Evolutionary conservation across 345 rosid species (phyloP), one percentile per base, ranked within the genome.

Genomic region (Arabis alpina): DNA sequence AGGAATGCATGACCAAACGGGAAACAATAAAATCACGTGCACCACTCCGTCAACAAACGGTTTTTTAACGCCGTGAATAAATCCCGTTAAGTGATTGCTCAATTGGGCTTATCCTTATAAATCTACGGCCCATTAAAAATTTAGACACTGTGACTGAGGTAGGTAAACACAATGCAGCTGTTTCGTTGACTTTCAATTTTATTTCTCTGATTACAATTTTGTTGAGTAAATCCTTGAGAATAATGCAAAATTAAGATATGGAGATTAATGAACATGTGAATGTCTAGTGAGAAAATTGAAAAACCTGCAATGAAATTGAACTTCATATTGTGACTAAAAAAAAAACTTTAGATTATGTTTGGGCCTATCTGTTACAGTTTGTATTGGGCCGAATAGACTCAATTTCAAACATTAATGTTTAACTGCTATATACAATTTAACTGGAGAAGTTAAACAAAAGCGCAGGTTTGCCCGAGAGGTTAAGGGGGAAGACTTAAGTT

Each of bases 401-500:
- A 27, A 15, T 28, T 9, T 0, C 37, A 0, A 5, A 6, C 37
- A 6, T 6, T 34, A 6, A 34, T 34, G 1, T 34, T 6, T 34
- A 34, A 6, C 2, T 1, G 5, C 6, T 34, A 34, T 34, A 34
- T 34, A 1, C 2, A 34, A 1, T 34, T 5, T 34, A 34, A 6
- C 6, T 34, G 8, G 1, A 6, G 37, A 1, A 0, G 0, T 6
- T 1, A 34, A 34, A 34, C 2, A 34, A 34, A 34, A 34, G 0
- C 0, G 75, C 79, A 86, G 95, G 90, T 90, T 88, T 85, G 90
- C 97, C 96, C 92, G 89, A 87, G 96, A 63, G 97, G 91, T 86
- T 86, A 88, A 90, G 92, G 90, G 94, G 93, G 96, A 80, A 84
- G 89, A 86, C 92, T 85, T 85, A 86, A 90, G 91, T 84, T 90